Base-by-base conservation (phyloP, 495 filamentous ascomycete species). In the Penicillium cataractarum region DNA sequence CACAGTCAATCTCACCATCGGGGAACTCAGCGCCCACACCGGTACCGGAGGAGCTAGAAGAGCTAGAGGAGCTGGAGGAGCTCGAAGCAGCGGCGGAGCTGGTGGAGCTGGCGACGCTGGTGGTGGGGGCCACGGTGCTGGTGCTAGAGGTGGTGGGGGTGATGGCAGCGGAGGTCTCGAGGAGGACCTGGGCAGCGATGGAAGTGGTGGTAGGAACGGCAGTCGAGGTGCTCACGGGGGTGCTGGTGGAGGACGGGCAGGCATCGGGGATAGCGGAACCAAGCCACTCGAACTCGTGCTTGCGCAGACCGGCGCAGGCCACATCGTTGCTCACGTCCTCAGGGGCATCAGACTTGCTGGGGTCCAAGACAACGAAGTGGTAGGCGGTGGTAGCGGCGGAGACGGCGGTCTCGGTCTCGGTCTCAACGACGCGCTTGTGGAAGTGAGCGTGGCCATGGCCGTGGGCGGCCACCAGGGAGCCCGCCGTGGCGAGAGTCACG, bases 11-110 rank as follows among this genome's bases (percentile, higher is more conserved):
- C 65, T 88, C 78, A 54, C 91, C 92, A 77, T 89, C 86, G 12
- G 91, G 92, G 84, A 98, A 98, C 5, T 87, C 80, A 7, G 77
- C 72, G 68, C 89, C 82, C 42, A 94, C 60, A 29, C 88, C 89
- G 1, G 71, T 82, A 58, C 80, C 85, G 50, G 62, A 58, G 29
- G 64, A 31, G 29, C 62, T 58, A 56, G 69, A 57, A n/a, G 67
- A 67, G 67, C 64, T 63, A 9, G 71, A 60, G 56, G 66, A 63
- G 67, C 65, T 64, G 54, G 57, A 17, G 31, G 44, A 39, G 32
- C 58, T 52, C 10, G 52, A 32, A 39, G 52, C 33, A 22, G 42
- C 32, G 32, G 35, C 35, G 35, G 52, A 55, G 52, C 32, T 55
- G 52, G 29, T 60, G n/a, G 71, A 59, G 40, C 61, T 64, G 26